Conservation (phyloP, 345 rosid genomes). For the Diplotaxis tenuifolia region DNA sequence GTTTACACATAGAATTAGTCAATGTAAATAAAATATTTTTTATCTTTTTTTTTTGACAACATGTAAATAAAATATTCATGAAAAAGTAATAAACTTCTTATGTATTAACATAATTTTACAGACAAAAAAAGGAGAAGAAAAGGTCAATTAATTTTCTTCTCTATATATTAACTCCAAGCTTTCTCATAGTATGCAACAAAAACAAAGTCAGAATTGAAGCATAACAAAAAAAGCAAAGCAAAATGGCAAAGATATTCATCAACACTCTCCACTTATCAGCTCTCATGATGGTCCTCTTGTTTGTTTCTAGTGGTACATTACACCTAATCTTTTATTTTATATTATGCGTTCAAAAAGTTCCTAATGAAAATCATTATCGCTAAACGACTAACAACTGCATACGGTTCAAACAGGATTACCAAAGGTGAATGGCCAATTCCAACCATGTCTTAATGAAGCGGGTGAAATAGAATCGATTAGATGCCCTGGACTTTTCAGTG, state of each 20-base stretch:
- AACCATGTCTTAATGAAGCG: no score
- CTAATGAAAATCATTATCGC: background rate
- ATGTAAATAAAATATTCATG: background rate
- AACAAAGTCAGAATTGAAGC: background rate
- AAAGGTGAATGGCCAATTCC: no score
- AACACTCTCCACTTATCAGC: no score
- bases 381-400: no score
- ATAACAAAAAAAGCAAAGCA: background rate
- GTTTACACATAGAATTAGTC: background rate
- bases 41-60: no score
- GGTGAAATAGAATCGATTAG: no score
- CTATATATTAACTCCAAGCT: background rate
- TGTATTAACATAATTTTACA: background rate
- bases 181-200: no score
- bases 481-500: no score
- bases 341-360: background rate
- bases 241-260: background rate
- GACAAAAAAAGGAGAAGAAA: background rate
- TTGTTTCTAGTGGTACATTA: background rate
- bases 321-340: no score
- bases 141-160: background rate
- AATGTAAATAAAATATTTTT: no score
- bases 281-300: background rate
- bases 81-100: background rate
- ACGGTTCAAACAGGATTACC: no score